Percentiles rank a stretch among this genome's conserved stretches.
Conservation (phyloP, 768 basidiomycete genomes). For the Scleroderma bovista region DNA sequence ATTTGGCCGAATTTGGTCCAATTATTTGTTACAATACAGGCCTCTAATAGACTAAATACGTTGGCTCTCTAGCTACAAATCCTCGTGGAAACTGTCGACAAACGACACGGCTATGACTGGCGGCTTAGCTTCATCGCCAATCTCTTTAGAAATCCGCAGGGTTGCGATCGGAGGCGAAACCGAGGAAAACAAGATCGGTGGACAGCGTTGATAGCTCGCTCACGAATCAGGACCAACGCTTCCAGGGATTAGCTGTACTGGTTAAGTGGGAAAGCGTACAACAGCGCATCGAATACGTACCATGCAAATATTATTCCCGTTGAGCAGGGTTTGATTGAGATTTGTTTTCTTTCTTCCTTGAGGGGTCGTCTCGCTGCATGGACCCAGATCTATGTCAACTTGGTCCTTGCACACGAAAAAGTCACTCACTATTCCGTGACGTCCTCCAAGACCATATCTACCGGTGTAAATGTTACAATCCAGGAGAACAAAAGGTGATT, state of each 20-base stretch:
- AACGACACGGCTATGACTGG: no score
- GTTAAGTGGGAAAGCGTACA: slow-evolving; percentile 4
- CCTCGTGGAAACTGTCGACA: no score
- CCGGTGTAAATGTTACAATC: neutral
- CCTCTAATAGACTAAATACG: no score
- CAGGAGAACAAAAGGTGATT: neutral
- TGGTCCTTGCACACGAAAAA: neutral
- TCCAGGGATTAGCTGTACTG: slow-evolving; percentile 56
- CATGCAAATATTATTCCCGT: slow-evolving; percentile 97
- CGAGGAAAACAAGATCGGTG: no score
- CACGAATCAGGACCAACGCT: slow-evolving; percentile 47
- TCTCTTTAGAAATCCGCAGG: no score
- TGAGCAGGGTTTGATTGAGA: slow-evolving; percentile 82
- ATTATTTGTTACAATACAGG: no score
- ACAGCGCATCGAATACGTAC: slow-evolving; percentile 38
- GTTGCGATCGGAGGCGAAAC: no score
- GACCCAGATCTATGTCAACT: neutral
- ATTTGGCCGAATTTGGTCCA: no score
- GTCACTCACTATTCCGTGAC: slow-evolving; percentile 82
- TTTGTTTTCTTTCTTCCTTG: slow-evolving; percentile 76
- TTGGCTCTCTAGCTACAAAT: no score
- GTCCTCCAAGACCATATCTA: slow-evolving; percentile 94
- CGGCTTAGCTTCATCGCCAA: no score
- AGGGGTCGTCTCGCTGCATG: slow-evolving; percentile 74
- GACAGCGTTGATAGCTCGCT: no score